Evolutionary conservation across 2,329 filamentous ascomycete genomes (phyloP).

Genomic region (Leptoxyphium fumago): DNA sequence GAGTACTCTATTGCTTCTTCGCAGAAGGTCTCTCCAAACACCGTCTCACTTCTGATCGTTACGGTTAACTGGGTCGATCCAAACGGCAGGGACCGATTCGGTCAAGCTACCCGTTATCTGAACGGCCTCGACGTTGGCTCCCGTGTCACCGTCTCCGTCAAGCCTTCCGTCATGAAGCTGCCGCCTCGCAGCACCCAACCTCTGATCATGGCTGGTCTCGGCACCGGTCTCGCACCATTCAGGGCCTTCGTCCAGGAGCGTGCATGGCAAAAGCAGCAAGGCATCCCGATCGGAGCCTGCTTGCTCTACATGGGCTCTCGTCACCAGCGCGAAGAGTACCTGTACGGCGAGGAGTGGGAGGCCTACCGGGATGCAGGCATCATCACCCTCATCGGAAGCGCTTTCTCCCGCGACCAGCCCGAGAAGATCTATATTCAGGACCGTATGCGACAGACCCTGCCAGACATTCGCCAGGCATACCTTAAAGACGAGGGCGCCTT

Average conservation of each 20-base stretch:
- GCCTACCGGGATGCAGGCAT: conserved; percentile 91
- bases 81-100: conserved; percentile 74
- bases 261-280: conserved; percentile 93
- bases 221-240: conserved; percentile 96
- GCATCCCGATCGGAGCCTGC: conserved; percentile 85
- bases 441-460: conserved; percentile 78
- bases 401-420: conserved; percentile 92
- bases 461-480: conserved; percentile 73
- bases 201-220: conserved; percentile 98
- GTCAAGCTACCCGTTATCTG: conserved; percentile 86
- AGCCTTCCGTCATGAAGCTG: conserved; percentile 99
- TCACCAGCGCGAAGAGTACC: conserved; percentile 95
- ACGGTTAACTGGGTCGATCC: conserved; percentile 92
- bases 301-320: conserved; percentile 93
- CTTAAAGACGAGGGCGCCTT: conserved; percentile 79
- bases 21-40: conserved; percentile 80
- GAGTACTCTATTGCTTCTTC: conserved; percentile 99
- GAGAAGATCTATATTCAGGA: conserved; percentile 99
- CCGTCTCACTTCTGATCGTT: conserved; percentile 91
- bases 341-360: conserved; percentile 98
- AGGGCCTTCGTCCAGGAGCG: conserved; percentile 97
- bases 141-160: conserved; percentile 80
- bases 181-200: conserved; percentile 74
- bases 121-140: conserved; percentile 59
- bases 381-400: conserved; percentile 81